Percentiles rank a stretch among this genome's conserved stretches.
Conservation (phyloP, 139 green algal species). For the Tetraselmis striata region DNA sequence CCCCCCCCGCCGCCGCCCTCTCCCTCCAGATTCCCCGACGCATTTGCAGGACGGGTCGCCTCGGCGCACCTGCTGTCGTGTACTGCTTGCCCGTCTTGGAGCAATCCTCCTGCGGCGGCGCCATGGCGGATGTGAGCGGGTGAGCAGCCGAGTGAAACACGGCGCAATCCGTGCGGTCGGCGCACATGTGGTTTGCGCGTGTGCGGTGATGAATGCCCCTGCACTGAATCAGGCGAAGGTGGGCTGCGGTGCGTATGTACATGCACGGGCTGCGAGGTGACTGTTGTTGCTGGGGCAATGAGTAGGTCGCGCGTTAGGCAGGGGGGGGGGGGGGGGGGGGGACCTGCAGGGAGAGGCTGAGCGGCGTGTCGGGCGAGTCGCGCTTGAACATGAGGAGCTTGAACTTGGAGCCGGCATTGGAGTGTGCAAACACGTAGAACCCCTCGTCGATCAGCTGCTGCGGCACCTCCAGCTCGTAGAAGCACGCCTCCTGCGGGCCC, state of each 20-base stretch:
- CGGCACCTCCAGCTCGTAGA: conserved; percentile 11
- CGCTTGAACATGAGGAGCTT: conserved; percentile 30
- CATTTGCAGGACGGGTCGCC: too few species aligned
- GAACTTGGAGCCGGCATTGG: conserved; percentile 14
- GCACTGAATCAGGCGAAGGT: too few species aligned
- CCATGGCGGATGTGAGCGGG: neutral
- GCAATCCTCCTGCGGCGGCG: neutral
- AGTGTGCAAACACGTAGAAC: conserved; percentile 18
- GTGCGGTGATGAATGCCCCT: too few species aligned
- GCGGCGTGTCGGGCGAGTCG: neutral
- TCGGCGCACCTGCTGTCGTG: neutral
- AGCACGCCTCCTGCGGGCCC: neutral
- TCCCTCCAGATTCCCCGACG: too few species aligned
- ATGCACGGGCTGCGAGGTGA: too few species aligned
- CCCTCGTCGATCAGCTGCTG: conserved; percentile 16
- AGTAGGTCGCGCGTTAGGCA: neutral
- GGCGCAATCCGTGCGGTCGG: neutral
- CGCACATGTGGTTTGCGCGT: too few species aligned
- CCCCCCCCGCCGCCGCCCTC: too few species aligned
- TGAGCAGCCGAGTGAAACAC: neutral
- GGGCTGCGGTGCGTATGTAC: too few species aligned
- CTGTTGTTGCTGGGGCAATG: too few species aligned
- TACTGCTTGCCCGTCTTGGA: neutral
- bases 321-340: too few species aligned
- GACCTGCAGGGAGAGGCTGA: neutral